Evolutionary conservation across 495 filamentous ascomycete species (phyloP).

Genomic region (Neurospora africana): DNA sequence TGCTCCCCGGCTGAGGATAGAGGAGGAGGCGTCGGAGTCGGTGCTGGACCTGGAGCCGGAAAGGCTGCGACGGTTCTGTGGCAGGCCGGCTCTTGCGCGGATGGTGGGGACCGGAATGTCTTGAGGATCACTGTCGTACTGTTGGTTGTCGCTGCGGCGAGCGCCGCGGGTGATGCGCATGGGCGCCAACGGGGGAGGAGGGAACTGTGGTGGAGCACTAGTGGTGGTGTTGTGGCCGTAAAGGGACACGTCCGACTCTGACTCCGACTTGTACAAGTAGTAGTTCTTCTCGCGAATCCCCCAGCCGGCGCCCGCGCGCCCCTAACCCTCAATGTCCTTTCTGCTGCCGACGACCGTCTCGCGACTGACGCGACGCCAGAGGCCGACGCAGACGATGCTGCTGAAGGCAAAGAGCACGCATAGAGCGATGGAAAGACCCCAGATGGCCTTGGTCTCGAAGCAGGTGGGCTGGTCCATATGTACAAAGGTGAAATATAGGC

Average conservation of each 20-base stretch:
- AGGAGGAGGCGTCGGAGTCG: conserved; percentile 13
- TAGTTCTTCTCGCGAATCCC: conserved; percentile 1
- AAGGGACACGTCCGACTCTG: conserved; percentile 16
- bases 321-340: conserved; percentile 36
- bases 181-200: conserved; percentile 23
- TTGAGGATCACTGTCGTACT: not conserved
- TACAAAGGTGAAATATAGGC: conserved; percentile 15
- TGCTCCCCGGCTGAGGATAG: conserved; percentile 3
- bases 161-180: conserved; percentile 5
- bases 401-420: conserved; percentile 69
- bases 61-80: conserved; percentile 1
- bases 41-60: conserved; percentile 7
- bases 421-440: conserved; percentile 77
- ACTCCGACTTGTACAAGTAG: conserved; percentile 8
- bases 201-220: conserved; percentile 12
- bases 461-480: conserved; percentile 54
- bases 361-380: conserved; percentile 29
- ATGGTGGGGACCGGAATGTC: conserved; percentile 1
- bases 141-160: not conserved
- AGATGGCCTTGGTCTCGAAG: conserved; percentile 77
- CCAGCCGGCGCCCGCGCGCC: conserved; percentile 28
- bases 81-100: conserved; percentile 1
- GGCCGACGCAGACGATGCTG: conserved; percentile 37
- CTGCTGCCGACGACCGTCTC: conserved; percentile 8
- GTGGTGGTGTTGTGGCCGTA: conserved; percentile 11